Conservation (phyloP, 2,329 filamentous ascomycete species). For the Escovopsis weberi region DNA sequence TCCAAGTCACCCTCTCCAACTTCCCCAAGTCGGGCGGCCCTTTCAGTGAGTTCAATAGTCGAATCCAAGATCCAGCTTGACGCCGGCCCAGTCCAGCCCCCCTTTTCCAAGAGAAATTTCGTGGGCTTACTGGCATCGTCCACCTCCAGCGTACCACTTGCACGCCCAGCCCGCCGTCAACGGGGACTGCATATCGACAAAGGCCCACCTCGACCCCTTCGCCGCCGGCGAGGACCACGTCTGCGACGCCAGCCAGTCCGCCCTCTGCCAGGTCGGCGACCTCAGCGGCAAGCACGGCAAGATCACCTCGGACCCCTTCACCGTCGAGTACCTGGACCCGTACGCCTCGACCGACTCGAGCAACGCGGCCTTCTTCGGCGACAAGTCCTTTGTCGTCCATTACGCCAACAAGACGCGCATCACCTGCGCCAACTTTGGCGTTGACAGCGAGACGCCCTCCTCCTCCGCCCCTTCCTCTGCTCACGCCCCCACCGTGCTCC, state of each 20-base stretch:
- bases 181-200: slow-evolving; percentile 58
- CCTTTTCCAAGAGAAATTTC: no score
- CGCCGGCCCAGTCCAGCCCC: not conserved
- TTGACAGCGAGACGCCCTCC: slow-evolving; percentile 3
- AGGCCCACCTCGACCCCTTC: slow-evolving; percentile 58
- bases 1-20: slow-evolving; percentile 41
- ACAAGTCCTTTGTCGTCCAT: slow-evolving; percentile 51
- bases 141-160: slow-evolving; percentile 51
- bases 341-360: slow-evolving; percentile 40
- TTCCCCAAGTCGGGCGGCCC: slow-evolving; percentile 42
- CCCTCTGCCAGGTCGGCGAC: slow-evolving; percentile 64
- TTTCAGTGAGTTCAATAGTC: slow-evolving; percentile 33
- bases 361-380: slow-evolving; percentile 45
- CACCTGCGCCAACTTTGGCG: slow-evolving; percentile 47
- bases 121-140: no score
- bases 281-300: slow-evolving; percentile 59
- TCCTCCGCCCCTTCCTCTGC: not conserved
- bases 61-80: no score
- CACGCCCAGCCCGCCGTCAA: slow-evolving; percentile 46
- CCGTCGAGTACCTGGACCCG: slow-evolving; percentile 36
- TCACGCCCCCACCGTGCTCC: not conserved
- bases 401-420: slow-evolving; percentile 49
- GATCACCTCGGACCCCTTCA: slow-evolving; percentile 36
- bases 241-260: slow-evolving; percentile 42
- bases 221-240: slow-evolving; percentile 44